A percentile compares a stretch with the other conserved stretches of the same genome.
phyloP scores from a whole-genome alignment of 495 filamentous ascomycete species.

The Penicillium bovifimosum region DNA sequence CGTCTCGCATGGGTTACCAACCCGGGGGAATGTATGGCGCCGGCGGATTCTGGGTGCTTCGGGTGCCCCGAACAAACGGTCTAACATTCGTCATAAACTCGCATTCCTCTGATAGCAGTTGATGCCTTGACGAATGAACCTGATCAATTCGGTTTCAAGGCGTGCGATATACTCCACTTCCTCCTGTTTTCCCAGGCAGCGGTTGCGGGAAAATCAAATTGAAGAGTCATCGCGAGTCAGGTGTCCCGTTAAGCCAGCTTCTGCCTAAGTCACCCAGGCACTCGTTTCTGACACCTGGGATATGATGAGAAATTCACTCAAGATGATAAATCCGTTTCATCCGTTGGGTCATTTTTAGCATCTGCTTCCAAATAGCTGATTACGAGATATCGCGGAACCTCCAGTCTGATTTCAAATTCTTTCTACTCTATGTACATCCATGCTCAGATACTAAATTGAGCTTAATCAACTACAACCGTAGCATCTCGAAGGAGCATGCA shows the following conservation, averaged over 20 bases:
- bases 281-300: neutral
- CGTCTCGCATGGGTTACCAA: slow-evolving; percentile 4
- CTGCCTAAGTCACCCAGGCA: slow-evolving; percentile 21
- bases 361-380: neutral
- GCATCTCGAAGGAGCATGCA: neutral
- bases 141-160: slow-evolving; percentile 7
- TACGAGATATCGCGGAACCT: slow-evolving; percentile 2
- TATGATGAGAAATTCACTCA: neutral
- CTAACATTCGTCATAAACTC: slow-evolving; percentile 4
- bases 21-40: slow-evolving; percentile 11
- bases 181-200: slow-evolving; percentile 9
- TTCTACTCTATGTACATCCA: neutral
- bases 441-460: neutral
- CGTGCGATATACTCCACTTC: slow-evolving; percentile 1
- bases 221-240: slow-evolving; percentile 16
- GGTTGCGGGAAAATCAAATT: slow-evolving; percentile 8
- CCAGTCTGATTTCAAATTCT: slow-evolving; percentile 7
- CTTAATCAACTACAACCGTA: neutral
- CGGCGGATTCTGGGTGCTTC: neutral
- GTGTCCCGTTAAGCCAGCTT: slow-evolving; percentile 2
- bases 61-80: slow-evolving; percentile 16
- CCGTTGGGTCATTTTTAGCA: neutral
- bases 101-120: neutral
- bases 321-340: neutral
- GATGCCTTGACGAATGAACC: slow-evolving; percentile 15